Base-by-base conservation (phyloP, 768 basidiomycete genomes). In the Kwoniella sp. region DNA sequence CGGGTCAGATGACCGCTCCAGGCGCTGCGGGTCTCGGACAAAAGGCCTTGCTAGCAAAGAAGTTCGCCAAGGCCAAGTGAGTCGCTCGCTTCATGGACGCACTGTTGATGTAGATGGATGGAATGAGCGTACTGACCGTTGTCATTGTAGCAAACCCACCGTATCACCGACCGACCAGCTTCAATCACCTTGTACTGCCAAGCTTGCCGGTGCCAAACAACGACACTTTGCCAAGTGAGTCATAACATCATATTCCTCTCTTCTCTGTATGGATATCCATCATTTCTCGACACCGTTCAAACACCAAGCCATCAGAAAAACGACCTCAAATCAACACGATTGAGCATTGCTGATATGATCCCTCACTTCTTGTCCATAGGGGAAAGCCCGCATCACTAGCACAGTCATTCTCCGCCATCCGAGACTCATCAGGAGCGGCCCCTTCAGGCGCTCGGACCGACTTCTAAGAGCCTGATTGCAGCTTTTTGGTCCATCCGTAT, bases 151-250 rank as follows among this genome's bases (percentile, higher is more conserved):
- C 79, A 96, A 96, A 79, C 89, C 91, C 22, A 86, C 86, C 33
- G 83, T 94, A 73, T 97, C 95, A 19, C 95, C 95, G 1, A 96
- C 95, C 9, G 95, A 99, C 80, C 91, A 90, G 77, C 84, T 98
- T 80, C 87, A 97, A 84, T 95, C 92, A 1, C 95, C 95, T 2
- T 87, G 87, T 78, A 90, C 93, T 6, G 89, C 93, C 81, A 98
- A 97, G 80, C 85, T 98, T 56, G 89, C 84, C 54, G 90, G 90
- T 19, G 89, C 89, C 2, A 94, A 87, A 85, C 93, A 95, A 85
- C 91, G 92, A 81, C 92, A 91, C 74, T 98, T 96, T 77, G 83
- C 80, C 63, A 96, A 92, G 95, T 95, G 68, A 37, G 88, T 83
- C 15, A 40, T 2, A 13, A 25, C 33, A 33, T 33, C 13, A 25